phyloP scores from a whole-genome alignment of 1,139 yeast genomes.

The Sugiyamaella pinicola region DNA sequence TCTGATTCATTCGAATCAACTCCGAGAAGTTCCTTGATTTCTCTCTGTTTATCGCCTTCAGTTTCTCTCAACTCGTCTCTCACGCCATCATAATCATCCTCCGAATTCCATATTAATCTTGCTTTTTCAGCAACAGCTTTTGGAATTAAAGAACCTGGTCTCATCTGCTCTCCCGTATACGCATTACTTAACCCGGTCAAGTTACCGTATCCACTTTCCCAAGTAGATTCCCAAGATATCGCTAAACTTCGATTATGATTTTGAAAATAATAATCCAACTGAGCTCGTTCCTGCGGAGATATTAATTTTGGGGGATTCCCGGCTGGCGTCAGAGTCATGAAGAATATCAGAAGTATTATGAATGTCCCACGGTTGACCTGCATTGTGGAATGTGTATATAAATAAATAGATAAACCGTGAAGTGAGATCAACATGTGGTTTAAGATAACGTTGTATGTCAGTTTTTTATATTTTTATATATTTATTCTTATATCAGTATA shows the following conservation, averaged over 20 bases:
- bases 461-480: no score
- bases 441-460: no score
- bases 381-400: constrained; percentile 24
- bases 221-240: constrained; percentile 49
- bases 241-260: constrained; percentile 43
- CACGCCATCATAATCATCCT: constrained; percentile 25
- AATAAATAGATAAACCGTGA: constrained; percentile 3
- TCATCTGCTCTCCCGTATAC: constrained; percentile 29
- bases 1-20: background rate
- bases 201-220: constrained; percentile 63
- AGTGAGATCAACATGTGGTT: no score
- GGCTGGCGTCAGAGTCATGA: constrained; percentile 36
- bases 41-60: no score
- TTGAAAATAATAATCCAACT: constrained; percentile 39
- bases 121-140: constrained; percentile 54
- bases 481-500: no score
- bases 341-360: constrained; percentile 33
- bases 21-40: no score
- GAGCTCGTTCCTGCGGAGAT: constrained; percentile 38
- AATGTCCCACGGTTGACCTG: constrained; percentile 35
- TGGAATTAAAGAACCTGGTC: constrained; percentile 65
- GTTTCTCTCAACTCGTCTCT: no score
- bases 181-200: constrained; percentile 59
- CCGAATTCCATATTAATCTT: constrained; percentile 53
- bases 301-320: constrained; percentile 37